phyloP scores from a whole-genome alignment of 2,329 filamentous ascomycete species.

The Neopestalotiopsis sp. region DNA sequence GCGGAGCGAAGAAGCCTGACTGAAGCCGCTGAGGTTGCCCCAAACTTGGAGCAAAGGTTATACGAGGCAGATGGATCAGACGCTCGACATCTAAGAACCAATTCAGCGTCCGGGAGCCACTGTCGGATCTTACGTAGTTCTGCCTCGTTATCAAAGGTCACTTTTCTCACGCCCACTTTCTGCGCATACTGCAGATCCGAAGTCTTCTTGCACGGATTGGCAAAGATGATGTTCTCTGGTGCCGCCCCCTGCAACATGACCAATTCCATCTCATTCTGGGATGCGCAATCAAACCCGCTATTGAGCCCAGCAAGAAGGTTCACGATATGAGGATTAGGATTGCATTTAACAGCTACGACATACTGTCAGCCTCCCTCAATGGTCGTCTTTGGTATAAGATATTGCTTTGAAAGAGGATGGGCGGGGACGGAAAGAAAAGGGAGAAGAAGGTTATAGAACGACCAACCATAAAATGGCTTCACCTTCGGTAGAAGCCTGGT shows the following conservation, averaged over 20 bases:
- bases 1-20: conserved; percentile 1
- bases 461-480: conserved; percentile 6
- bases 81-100: conserved; percentile 2
- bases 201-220: conserved; percentile 7
- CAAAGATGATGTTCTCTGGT: conserved; percentile 7
- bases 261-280: conserved; percentile 7
- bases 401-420: neutral
- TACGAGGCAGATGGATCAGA: conserved; percentile 7
- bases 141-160: conserved; percentile 1
- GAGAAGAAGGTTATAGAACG: neutral
- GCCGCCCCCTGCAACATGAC: conserved; percentile 6
- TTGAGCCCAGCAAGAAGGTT: conserved; percentile 5
- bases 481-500: neutral
- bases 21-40: conserved; percentile 6
- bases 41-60: conserved; percentile 1
- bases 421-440: neutral
- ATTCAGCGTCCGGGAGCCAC: neutral
- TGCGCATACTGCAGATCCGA: conserved; percentile 7
- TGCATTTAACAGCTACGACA: conserved; percentile 7
- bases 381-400: neutral
- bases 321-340: conserved; percentile 4
- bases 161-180: conserved; percentile 3
- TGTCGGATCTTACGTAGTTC: conserved; percentile 4
- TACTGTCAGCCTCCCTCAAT: neutral
- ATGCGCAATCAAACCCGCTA: conserved; percentile 6